Base-by-base conservation (phyloP, 148 eudicot species). In the Selenicereus undatus region DNA sequence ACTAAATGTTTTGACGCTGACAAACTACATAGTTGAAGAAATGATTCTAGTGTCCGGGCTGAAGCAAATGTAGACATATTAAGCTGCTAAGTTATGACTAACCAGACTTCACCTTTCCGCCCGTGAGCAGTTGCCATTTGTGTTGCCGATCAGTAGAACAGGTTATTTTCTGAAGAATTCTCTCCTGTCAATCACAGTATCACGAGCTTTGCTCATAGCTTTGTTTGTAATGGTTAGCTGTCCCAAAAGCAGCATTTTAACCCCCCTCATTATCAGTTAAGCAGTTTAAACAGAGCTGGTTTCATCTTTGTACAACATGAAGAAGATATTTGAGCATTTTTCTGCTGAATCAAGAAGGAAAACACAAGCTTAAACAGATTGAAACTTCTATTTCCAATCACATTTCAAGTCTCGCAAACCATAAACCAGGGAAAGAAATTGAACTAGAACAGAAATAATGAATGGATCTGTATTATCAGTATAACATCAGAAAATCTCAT, bases 401-500 rank as follows among this genome's bases (percentile, higher is more conserved):
- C 14, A 1, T 11, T 10, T 0, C 52, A 48, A 12, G 52, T 48
- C 52, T 48, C 13, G 8, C 52, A 48, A 48, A 11, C 52, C 14
- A 56, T 56, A 1, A 56, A 56, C 62, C 20, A 56, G 62, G 62
- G 8, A 20, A 71, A 71, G 74, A 71, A 71, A 22, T 32, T 9
- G 24, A 22, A 39, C 43, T 71, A n/a, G 36, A 39, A 71, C 50
- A 71, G 74, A 22, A 1, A 0, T 39, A 36, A 35, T 39, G 50
- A 71, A 21, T 39, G 62, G 20, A 56, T 71, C 74, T 71, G 50
- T 11, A 43, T n/a, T 3, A 74, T 13, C 58, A 50, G 22, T 5
- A 74, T 74, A 74, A 74, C 12, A 50, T 13, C 26, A 48, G 75
- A 75, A 75, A n/a, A 81, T 56, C 71, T 51, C 74, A 74, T 52